These are phyloP conservation scores for Hirschfeldia incana DNA, from an alignment of 345 rosid species.

Conservation along the genomic window DNA sequence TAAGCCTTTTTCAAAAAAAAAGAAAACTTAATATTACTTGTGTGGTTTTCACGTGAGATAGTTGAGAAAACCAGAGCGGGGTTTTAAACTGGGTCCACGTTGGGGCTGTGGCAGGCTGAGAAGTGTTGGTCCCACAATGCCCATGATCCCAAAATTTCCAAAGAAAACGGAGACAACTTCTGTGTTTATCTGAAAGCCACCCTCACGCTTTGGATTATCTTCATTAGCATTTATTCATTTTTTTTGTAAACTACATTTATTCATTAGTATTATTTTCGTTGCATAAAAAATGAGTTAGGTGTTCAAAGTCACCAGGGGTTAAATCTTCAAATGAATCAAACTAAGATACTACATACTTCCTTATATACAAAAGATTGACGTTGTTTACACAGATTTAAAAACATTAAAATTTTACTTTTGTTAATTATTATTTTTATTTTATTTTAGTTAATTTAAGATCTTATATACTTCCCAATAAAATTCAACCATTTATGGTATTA, in stretches of 20 bases:
- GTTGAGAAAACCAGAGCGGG: background rate
- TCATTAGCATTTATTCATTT: background rate
- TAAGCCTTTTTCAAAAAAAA: too few relatives aligned
- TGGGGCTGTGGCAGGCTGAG: conserved; percentile 34
- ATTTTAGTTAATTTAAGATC: too few relatives aligned
- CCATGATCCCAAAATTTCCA: conserved; percentile 46
- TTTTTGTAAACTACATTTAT: too few relatives aligned
- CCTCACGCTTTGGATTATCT: conserved; percentile 40
- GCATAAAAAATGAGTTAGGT: background rate
- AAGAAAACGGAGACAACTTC: conserved; percentile 40
- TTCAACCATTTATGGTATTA: too few relatives aligned
- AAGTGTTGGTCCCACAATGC: conserved; percentile 29
- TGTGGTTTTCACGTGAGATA: too few relatives aligned
- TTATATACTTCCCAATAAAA: too few relatives aligned
- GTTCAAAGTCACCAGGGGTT: background rate
- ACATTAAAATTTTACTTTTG: too few relatives aligned
- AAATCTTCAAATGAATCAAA: background rate
- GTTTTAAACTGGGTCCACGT: conserved; percentile 39
- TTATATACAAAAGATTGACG: too few relatives aligned
- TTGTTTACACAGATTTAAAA: too few relatives aligned
- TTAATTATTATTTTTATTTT: too few relatives aligned
- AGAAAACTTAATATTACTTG: too few relatives aligned
- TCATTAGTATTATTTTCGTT: background rate
- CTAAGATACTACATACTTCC: too few relatives aligned
- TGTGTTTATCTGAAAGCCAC: conserved; percentile 40